These are phyloP conservation scores for Fusarium mangiferae DNA, from an alignment of 2,329 filamentous ascomycete genomes.

Conservation along the genomic window DNA sequence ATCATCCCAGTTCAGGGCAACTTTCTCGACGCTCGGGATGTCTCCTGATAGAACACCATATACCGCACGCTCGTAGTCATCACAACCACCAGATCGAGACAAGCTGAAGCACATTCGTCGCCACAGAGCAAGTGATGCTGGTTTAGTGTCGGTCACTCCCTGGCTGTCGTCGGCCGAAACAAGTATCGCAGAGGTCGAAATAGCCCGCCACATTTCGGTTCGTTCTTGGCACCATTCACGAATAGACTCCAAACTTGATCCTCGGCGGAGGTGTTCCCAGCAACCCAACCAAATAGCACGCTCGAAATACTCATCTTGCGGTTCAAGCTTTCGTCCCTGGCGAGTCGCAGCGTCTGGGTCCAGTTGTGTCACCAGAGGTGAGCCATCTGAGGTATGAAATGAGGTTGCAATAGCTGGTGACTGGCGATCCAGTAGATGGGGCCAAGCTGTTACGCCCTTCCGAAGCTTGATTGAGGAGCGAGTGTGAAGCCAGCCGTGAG, in stretches of 20 bases:
- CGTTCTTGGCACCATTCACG: constrained; percentile 87
- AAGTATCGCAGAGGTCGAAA: constrained; percentile 81
- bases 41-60: constrained; percentile 93
- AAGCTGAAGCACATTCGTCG: constrained; percentile 79
- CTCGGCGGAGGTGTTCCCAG: constrained; percentile 90
- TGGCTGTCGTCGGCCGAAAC: constrained; percentile 62
- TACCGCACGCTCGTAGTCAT: constrained; percentile 86
- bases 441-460: constrained; percentile 80
- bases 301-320: constrained; percentile 89
- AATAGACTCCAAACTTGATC: constrained; percentile 78
- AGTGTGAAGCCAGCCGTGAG: constrained; percentile 92
- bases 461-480: constrained; percentile 88
- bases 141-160: constrained; percentile 48
- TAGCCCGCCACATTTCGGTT: constrained; percentile 88
- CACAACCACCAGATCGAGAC: constrained; percentile 74
- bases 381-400: constrained; percentile 67
- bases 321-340: constrained; percentile 79
- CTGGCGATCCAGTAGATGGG: constrained; percentile 71
- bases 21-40: constrained; percentile 77
- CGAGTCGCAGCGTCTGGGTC: constrained; percentile 91
- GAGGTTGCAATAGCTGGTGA: constrained; percentile 66
- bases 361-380: constrained; percentile 82
- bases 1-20: constrained; percentile 86
- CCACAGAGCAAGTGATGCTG: constrained; percentile 71
- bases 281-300: constrained; percentile 92